Evolutionary conservation across 495 filamentous ascomycete species (phyloP), one percentile per base, ranked within the genome.

Genomic region (Aspergillus avenaceus): DNA sequence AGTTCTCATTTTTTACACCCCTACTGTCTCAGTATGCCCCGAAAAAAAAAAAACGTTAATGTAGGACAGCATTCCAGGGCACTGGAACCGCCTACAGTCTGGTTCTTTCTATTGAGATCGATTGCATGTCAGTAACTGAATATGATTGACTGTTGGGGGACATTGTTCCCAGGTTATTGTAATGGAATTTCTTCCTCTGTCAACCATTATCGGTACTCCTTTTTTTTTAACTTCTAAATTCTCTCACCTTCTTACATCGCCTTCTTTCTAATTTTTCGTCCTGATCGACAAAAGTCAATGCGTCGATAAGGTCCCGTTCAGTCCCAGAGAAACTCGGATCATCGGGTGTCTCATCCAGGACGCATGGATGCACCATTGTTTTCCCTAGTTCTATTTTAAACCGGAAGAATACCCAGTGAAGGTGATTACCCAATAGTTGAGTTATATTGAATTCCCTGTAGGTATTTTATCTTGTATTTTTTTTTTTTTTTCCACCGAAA

Each of bases 271-370:
- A 32, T 21, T 38, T 21, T 38, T 19, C 4, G 34, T 36, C 21
- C 5, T 22, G 45, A 54, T 54, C 45, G 45, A 27, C 51, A 46
- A 27, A 16, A 28, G 50, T 50, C 49, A 38, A 47, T 49, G 41
- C 45, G 48, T 27, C 32, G 28, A 41, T 29, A 41, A 41, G 36
- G n/a, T 41, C 12, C 8, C 2, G 2, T 41, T 27, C 26, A 1
- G 4, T n/a, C 5, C 14, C 37, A 41, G 23, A 45, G 16, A 41
- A 54, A 56, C 48, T 44, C 28, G 44, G 47, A 49, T 40, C 47
- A 27, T 41, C 36, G 12, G 26, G 36, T 28, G 37, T 8, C 24
- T 41, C 32, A 22, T 16, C 27, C 32, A 16, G 28, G 45, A 12
- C 14, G 31, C 28, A 37, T 36, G 19, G 11, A 47, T 34, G 28